Evolutionary conservation across 2,329 filamentous ascomycete genomes (phyloP), one percentile per base, ranked within the genome.

Genomic region (Neopestalotiopsis sp.): DNA sequence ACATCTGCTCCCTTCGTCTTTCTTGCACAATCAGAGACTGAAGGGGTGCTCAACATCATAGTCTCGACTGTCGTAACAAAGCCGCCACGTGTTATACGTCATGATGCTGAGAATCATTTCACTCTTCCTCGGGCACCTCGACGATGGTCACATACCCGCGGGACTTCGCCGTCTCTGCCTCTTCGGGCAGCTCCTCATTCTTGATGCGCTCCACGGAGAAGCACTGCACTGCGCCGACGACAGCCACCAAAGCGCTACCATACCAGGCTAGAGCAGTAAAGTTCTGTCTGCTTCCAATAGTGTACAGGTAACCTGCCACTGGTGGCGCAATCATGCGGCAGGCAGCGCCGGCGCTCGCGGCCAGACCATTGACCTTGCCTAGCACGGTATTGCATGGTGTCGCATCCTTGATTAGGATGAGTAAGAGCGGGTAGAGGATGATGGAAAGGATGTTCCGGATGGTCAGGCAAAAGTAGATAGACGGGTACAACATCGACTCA

Each of bases 251-350:
- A 2, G 86, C 85, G 72, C 88, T 90, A 53, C 87, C 88, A 71
- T 89, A 91, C 90, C 90, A 92, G 9, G 89, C 88, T 45, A 91
- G 75, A 0, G 86, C 88, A 1, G 89, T 89, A 76, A 87, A 90
- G 74, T 89, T 84, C 61, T 88, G 82, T 71, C 82, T 85, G 72
- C 85, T 86, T 28, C 89, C 89, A n/a, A 88, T 76, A 0, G 87
- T 85, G 77, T 91, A 92, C 3, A 92, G 79, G 71, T 87, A 90
- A 2, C 90, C 90, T 2, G 89, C 87, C 17, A 92, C 77, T 0
- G 90, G 90, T 5, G 90, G 90, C 0, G 90, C 89, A 12, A 92
- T 80, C 79, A 92, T 93, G 68, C 91, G 85, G 74, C 89, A 92
- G 6, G 88, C 89, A 6, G 89, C 90, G 32, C 89, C 89, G 2